These are phyloP conservation scores for Alternaria alternata DNA, from an alignment of 2,329 filamentous ascomycete genomes.

Conservation along the genomic window DNA sequence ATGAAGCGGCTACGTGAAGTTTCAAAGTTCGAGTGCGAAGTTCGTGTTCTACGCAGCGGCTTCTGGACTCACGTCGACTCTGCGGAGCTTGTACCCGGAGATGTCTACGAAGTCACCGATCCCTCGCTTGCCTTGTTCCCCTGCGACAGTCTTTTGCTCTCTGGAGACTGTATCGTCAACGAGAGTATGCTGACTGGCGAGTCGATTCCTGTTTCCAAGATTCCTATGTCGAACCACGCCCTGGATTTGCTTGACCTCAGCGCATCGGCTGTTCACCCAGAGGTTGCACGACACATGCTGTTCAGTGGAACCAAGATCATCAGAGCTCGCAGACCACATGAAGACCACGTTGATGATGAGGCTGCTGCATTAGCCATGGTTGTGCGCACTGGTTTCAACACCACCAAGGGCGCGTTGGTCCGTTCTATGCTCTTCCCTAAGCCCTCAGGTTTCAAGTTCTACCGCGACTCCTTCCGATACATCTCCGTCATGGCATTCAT, in stretches of 20 bases:
- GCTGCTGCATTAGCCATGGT: slow-evolving; percentile 92
- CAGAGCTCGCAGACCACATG: slow-evolving; percentile 85
- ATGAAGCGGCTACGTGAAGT: slow-evolving; percentile 92
- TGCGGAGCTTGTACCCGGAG: slow-evolving; percentile 88
- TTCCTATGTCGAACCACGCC: slow-evolving; percentile 81
- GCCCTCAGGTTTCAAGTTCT: slow-evolving; percentile 98
- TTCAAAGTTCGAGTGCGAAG: slow-evolving; percentile 92
- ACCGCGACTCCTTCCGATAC: slow-evolving; percentile 95
- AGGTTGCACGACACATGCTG: slow-evolving; percentile 86
- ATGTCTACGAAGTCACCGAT: slow-evolving; percentile 96
- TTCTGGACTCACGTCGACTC: slow-evolving; percentile 94
- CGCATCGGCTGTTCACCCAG: slow-evolving; percentile 81
- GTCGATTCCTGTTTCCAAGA: slow-evolving; percentile 95
- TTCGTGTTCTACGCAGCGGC: slow-evolving; percentile 89
- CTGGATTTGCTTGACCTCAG: slow-evolving; percentile 78
- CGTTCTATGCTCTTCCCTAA: slow-evolving; percentile 99
- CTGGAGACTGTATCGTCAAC: slow-evolving; percentile 97
- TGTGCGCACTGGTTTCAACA: slow-evolving; percentile 94
- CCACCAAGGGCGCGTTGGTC: slow-evolving; percentile 93
- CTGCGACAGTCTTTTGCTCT: slow-evolving; percentile 88
- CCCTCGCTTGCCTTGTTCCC: slow-evolving; percentile 87
- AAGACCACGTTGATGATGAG: slow-evolving; percentile 84
- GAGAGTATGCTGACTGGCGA: slow-evolving; percentile 99
- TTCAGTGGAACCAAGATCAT: slow-evolving; percentile 97
- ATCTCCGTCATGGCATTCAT: slow-evolving; percentile 95